These are phyloP conservation scores for Secale cereale DNA, from an alignment of 176 grass and related monocot species.

Conservation along the genomic window DNA sequence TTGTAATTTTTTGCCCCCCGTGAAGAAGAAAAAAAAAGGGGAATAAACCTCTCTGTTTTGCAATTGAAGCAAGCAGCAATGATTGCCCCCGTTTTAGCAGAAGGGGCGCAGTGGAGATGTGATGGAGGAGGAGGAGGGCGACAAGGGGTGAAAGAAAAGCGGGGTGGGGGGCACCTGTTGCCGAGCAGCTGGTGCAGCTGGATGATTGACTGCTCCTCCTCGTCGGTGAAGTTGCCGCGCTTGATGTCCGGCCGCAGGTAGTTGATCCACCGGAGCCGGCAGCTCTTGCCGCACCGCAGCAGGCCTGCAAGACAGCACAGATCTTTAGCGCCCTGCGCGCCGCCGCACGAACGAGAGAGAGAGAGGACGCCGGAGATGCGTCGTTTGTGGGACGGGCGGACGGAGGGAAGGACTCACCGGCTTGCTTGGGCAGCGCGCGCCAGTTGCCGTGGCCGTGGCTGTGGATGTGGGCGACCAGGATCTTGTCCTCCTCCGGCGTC, in stretches of 20 bases:
- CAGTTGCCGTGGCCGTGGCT: slow-evolving; percentile 77
- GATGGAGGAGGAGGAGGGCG: neutral
- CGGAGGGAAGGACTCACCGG: slow-evolving; percentile 26
- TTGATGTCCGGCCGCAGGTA: slow-evolving; percentile 88
- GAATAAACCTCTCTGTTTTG: neutral
- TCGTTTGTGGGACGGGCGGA: neutral
- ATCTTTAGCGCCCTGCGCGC: neutral
- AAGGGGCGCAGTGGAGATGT: neutral
- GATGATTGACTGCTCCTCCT: slow-evolving; percentile 83
- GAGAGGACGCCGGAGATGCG: neutral
- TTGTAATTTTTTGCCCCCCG: neutral
- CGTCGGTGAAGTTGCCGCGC: slow-evolving; percentile 76
- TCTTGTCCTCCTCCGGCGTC: slow-evolving; percentile 75
- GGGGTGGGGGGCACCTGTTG: slow-evolving; percentile 47
- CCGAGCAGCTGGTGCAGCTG: slow-evolving; percentile 69
- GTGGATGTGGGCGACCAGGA: slow-evolving; percentile 62
- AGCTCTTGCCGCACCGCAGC: slow-evolving; percentile 82
- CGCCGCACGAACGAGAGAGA: neutral
- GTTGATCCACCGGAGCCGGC: slow-evolving; percentile 92
- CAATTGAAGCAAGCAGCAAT: slow-evolving; percentile 29
- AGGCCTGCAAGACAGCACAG: slow-evolving; percentile 35
- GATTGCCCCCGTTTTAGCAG: neutral
- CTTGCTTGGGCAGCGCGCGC: slow-evolving; percentile 93
- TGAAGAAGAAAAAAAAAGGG: neutral
- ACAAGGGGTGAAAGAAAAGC: neutral